A percentile compares a stretch with the other conserved stretches of the same genome.
phyloP scores from a whole-genome alignment of 805 yeast genomes.

The Saccharomyces jurei region DNA sequence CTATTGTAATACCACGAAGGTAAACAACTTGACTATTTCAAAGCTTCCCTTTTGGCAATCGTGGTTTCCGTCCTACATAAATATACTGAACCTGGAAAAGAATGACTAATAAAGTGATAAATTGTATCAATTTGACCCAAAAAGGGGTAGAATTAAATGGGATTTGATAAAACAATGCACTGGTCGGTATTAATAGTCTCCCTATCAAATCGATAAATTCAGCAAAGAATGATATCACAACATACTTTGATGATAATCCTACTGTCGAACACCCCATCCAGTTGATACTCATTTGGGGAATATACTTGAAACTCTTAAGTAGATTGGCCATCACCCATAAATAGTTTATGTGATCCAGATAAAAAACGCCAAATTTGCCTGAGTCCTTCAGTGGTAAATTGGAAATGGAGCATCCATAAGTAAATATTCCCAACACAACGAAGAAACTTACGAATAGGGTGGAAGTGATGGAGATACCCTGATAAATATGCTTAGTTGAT shows the following conservation, averaged over 20 bases:
- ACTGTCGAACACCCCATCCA: conserved; percentile 31
- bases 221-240: conserved; percentile 5
- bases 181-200: background rate
- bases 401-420: conserved; percentile 14
- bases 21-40: background rate
- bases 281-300: conserved; percentile 38
- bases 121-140: conserved; percentile 11
- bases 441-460: conserved; percentile 2
- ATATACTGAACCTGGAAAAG: conserved; percentile 23
- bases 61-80: conserved; percentile 17
- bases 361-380: conserved; percentile 29
- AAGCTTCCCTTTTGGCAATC: conserved; percentile 13
- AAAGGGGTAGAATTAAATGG: conserved; percentile 23
- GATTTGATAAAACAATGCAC: conserved; percentile 9
- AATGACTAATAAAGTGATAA: conserved; percentile 11
- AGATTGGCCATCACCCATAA: conserved; percentile 33
- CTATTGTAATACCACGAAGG: background rate
- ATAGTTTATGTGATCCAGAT: conserved; percentile 36
- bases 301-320: conserved; percentile 20
- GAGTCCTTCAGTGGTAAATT: conserved; percentile 15
- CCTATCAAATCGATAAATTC: conserved; percentile 4
- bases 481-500: conserved; percentile 32
- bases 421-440: conserved; percentile 10
- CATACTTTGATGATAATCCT: conserved; percentile 25
- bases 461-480: conserved; percentile 27